A percentile compares a stretch with the other conserved stretches of the same genome.
Conservation (phyloP, 352 stramenopile species). For the Paralagenidium karlingii region DNA sequence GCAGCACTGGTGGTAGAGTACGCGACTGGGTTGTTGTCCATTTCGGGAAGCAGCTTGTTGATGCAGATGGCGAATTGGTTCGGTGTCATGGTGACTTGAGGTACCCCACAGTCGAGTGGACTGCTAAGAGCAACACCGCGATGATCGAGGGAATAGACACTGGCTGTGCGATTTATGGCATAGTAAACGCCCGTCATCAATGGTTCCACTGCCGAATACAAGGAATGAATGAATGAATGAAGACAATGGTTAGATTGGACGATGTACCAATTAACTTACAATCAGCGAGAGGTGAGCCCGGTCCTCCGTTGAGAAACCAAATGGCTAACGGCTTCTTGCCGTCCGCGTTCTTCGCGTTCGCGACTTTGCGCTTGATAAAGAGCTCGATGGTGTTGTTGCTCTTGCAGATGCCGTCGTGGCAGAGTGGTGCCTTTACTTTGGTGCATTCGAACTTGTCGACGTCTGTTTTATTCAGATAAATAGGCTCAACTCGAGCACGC, state of each 20-base stretch:
- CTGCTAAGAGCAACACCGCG: conserved; percentile 15
- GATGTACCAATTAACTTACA: conserved; percentile 5
- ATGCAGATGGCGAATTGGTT: conserved; percentile 11
- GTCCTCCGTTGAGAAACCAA: conserved; percentile 9
- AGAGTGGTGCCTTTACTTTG: conserved; percentile 6
- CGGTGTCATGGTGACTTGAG: conserved; percentile 6
- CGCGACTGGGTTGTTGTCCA: conserved; percentile 5
- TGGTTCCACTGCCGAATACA: conserved; percentile 1
- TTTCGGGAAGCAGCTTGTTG: conserved; percentile 11
- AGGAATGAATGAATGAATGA: neutral
- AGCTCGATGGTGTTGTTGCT: conserved; percentile 6
- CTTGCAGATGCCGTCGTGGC: conserved; percentile 9
- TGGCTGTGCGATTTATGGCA: conserved; percentile 6
- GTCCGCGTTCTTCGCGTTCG: neutral
- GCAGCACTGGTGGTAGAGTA: conserved; percentile 10
- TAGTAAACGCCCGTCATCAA: conserved; percentile 4
- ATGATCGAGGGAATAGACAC: conserved; percentile 19
- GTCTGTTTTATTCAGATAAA: no score
- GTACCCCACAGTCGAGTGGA: conserved; percentile 11
- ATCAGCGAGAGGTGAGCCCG: conserved; percentile 1
- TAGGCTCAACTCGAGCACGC: no score
- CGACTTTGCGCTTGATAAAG: conserved; percentile 11
- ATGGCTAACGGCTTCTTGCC: conserved; percentile 6
- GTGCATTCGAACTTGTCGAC: conserved; percentile 5
- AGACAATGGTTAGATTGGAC: no score